Evolutionary conservation across 768 basidiomycete genomes (phyloP), one percentile per base, ranked within the genome.

Genomic region (Boletus reticulatus): DNA sequence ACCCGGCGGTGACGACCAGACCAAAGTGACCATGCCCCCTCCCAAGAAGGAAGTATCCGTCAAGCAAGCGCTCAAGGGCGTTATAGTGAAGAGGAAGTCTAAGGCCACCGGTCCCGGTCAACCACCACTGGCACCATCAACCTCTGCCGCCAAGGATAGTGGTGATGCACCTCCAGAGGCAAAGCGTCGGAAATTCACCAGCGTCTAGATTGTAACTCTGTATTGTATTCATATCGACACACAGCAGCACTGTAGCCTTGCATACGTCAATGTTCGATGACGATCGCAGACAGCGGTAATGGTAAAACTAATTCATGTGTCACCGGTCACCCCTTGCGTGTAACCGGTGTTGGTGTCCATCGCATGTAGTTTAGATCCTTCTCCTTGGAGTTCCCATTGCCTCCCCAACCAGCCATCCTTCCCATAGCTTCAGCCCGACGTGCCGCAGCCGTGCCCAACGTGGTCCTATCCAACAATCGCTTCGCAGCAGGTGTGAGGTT

Each of bases 401-500:
- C 72, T 53, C 82, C 81, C 88, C 89, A 89, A 5, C 79, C 74
- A 6, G 83, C 76, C 19, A 73, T 67, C 55, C 72, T 76, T 37
- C 80, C 82, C 84, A 87, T 87, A 10, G 78, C 84, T n/a, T 88
- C 89, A 13, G 83, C 81, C 55, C 89, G 78, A 62, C 83, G 78
- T 24, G 78, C 64, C 13, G 83, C 85, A 12, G 83, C 82, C 10
- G 82, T 83, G 19, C 85, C 81, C 76, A 84, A 76, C 0, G 88
- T 84, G 8, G 84, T 86, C 62, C 88, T 76, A 61, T 94, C 84
- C 58, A 97, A 73, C 43, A 97, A 66, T 57, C 86, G 76, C 66
- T 78, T 82, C 24, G 85, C 94, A 27, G 94, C 94, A n/a, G 94
- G 94, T 0, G 94, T 95, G 59, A 96, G 70, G 57, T 80, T 83